Conservation (phyloP, 441 rosid species). For the Breynia disticha region DNA sequence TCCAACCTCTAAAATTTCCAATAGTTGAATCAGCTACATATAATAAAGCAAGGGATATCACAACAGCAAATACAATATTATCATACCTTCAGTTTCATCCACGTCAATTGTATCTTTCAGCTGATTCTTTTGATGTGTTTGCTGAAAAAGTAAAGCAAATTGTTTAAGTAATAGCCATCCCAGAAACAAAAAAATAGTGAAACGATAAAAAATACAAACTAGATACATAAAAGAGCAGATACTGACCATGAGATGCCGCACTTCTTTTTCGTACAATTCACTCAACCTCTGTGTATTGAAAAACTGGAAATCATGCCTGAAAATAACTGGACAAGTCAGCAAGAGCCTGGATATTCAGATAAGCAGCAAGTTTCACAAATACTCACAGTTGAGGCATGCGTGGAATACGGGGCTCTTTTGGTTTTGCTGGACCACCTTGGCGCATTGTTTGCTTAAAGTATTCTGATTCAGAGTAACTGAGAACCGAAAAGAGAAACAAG, state of each 20-base stretch:
- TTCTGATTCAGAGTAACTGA: constrained; percentile 94
- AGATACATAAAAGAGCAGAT: constrained; percentile 6
- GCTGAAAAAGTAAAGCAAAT: constrained; percentile 35
- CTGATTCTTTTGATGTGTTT: constrained; percentile 93
- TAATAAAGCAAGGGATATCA: not conserved
- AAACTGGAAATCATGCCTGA: constrained; percentile 96
- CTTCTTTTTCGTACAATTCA: constrained; percentile 97
- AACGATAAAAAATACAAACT: constrained; percentile 2
- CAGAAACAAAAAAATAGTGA: not conserved
- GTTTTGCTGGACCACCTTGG: constrained; percentile 93
- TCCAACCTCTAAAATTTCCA: constrained; percentile 45
- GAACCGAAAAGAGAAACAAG: constrained; percentile 7
- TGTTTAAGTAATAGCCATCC: not conserved
- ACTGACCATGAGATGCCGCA: constrained; percentile 90
- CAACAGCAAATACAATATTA: not conserved
- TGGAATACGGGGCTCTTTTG: constrained; percentile 97
- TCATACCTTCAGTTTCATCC: constrained; percentile 94
- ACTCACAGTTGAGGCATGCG: constrained; percentile 98
- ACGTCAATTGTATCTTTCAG: constrained; percentile 86
- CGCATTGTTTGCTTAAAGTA: constrained; percentile 97
- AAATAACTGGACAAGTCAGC: not conserved
- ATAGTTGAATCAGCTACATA: constrained; percentile 13
- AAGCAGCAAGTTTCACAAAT: constrained; percentile 13
- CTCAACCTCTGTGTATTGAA: constrained; percentile 92
- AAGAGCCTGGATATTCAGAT: not conserved